phyloP scores from a whole-genome alignment of 2,329 filamentous ascomycete genomes.

The Elsinoe perseae region DNA sequence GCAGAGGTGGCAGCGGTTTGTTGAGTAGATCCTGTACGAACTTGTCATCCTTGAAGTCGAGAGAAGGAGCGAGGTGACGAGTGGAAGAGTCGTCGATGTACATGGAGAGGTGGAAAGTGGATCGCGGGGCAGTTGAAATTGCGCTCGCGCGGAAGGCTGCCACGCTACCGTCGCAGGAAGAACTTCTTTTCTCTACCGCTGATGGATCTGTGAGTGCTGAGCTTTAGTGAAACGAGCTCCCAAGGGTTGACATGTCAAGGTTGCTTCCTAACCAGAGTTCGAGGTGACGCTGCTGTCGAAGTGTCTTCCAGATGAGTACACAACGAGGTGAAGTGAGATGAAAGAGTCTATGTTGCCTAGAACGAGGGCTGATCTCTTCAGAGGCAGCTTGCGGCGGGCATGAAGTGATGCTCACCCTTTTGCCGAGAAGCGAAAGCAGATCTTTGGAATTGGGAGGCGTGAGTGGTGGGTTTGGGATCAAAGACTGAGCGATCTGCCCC shows the following conservation, averaged over 20 bases:
- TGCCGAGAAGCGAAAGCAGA: constrained; percentile 13
- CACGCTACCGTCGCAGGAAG: constrained; percentile 15
- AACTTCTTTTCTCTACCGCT: background rate
- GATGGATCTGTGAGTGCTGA: background rate
- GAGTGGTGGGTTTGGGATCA: constrained; percentile 2
- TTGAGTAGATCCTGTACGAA: constrained; percentile 9
- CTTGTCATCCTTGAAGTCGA: constrained; percentile 10
- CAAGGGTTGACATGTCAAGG: constrained; percentile 9
- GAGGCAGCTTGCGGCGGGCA: background rate
- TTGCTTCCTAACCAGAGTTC: background rate
- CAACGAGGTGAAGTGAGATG: background rate
- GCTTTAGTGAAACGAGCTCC: constrained; percentile 11
- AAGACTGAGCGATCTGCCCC: background rate
- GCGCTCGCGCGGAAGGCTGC: constrained; percentile 13
- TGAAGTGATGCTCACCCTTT: background rate
- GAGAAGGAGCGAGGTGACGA: constrained; percentile 1
- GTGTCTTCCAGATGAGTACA: background rate
- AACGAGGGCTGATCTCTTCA: background rate
- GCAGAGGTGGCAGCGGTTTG: constrained; percentile 16
- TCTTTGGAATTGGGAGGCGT: background rate
- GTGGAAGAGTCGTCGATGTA: constrained; percentile 13
- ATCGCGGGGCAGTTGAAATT: constrained; percentile 16
- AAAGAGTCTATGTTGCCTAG: constrained; percentile 6
- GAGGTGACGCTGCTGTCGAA: background rate
- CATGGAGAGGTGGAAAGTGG: constrained; percentile 13